These are phyloP conservation scores for Botrytis sinoallii DNA, from an alignment of 2,329 filamentous ascomycete genomes.

Conservation along the genomic window DNA sequence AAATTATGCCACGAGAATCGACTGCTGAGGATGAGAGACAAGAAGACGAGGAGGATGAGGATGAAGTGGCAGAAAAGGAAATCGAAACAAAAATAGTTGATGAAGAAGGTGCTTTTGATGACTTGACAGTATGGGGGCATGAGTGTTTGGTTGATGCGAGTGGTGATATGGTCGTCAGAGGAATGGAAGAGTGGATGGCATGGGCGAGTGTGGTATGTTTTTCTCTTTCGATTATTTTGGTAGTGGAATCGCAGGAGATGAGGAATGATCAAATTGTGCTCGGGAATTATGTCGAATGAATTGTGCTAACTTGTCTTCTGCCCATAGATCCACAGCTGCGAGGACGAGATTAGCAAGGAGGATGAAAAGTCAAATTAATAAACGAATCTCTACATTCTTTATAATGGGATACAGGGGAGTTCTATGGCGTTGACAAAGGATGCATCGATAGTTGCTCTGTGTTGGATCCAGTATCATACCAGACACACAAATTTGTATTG, in stretches of 20 bases:
- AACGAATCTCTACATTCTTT: neutral
- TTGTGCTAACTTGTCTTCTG: neutral
- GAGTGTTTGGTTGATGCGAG: conserved; percentile 61
- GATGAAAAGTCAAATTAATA: neutral
- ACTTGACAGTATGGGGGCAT: conserved; percentile 81
- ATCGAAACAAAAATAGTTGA: conserved; percentile 57
- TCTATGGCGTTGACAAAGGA: neutral
- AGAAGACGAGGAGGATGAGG: conserved; percentile 27
- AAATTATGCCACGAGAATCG: neutral
- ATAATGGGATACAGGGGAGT: neutral
- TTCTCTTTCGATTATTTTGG: neutral
- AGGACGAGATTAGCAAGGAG: neutral
- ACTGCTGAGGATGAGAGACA: neutral
- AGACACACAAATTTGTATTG: neutral
- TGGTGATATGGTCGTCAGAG: conserved; percentile 68
- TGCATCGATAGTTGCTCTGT: neutral
- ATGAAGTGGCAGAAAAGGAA: conserved; percentile 48
- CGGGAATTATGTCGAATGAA: neutral
- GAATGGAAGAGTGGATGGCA: conserved; percentile 75
- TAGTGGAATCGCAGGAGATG: too few species aligned
- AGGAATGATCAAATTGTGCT: neutral
- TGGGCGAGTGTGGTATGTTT: conserved; percentile 62
- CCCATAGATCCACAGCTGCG: conserved; percentile 7
- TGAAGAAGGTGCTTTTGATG: conserved; percentile 65
- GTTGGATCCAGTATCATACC: neutral